A percentile compares a stretch with the other conserved stretches of the same genome.
Conservation (phyloP, 1,139 yeast genomes). For the Blastobotrys illinoisensis region DNA sequence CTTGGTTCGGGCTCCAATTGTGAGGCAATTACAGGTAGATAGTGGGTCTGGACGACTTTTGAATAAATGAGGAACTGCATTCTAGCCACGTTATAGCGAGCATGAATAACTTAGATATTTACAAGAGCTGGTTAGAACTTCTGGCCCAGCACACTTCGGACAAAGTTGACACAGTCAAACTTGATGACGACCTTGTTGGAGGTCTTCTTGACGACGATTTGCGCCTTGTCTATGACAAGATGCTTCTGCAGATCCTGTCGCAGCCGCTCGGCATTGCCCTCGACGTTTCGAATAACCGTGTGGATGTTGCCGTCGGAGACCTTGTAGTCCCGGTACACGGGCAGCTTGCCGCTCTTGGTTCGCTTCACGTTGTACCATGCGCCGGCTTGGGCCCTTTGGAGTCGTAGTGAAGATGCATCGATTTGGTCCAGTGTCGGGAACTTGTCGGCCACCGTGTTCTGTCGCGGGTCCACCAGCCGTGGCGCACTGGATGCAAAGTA, state of each 20-base stretch:
- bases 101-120: background rate
- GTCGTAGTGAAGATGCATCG: constrained; percentile 3
- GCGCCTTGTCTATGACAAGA: constrained; percentile 24
- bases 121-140: constrained; percentile 13
- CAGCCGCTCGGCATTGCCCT: constrained; percentile 30
- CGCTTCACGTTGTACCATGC: constrained; percentile 31
- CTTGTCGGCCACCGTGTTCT: constrained; percentile 9
- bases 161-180: constrained; percentile 26
- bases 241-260: constrained; percentile 27
- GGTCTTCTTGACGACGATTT: constrained; percentile 31
- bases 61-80: constrained; percentile 26
- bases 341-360: constrained; percentile 31
- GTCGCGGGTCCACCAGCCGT: constrained; percentile 2
- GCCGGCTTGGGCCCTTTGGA: background rate
- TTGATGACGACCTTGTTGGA: constrained; percentile 30
- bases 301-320: constrained; percentile 31
- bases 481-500: background rate
- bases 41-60: constrained; percentile 21
- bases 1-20: constrained; percentile 11
- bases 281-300: constrained; percentile 31
- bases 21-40: constrained; percentile 14
- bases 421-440: constrained; percentile 13
- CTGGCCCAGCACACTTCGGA: constrained; percentile 21
- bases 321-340: constrained; percentile 32
- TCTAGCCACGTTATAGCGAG: constrained; percentile 26